phyloP scores from a whole-genome alignment of 169 alveolate genomes.

The Eimeria falciformis region DNA sequence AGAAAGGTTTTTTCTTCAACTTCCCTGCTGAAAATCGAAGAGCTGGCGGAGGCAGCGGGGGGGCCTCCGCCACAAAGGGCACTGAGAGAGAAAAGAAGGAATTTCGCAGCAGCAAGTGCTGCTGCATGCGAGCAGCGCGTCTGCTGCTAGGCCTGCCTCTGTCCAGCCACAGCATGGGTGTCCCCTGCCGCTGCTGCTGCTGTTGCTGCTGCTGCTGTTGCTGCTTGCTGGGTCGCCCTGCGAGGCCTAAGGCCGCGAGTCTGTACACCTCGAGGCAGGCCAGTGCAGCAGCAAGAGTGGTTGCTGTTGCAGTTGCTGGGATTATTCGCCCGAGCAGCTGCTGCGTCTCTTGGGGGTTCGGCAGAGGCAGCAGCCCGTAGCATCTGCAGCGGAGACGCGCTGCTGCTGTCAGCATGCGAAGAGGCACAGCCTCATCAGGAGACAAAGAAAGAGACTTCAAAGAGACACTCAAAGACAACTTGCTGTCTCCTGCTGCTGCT shows the following conservation, averaged over 20 bases:
- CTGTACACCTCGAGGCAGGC: constrained; percentile 75
- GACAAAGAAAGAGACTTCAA: constrained; percentile 5
- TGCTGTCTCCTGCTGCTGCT: neutral
- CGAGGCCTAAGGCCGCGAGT: constrained; percentile 48
- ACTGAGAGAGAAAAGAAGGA: constrained; percentile 68
- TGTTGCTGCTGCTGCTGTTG: constrained; percentile 39
- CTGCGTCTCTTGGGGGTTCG: constrained; percentile 65
- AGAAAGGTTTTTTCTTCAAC: constrained; percentile 35
- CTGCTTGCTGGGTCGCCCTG: neutral
- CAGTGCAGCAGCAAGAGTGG: constrained; percentile 76
- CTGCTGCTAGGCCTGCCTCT: constrained; percentile 26
- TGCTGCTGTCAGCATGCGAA: constrained; percentile 61
- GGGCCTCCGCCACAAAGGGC: constrained; percentile 69
- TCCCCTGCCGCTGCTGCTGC: neutral
- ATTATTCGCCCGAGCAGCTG: constrained; percentile 75
- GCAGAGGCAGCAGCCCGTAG: constrained; percentile 56
- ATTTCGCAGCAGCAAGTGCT: constrained; percentile 45
- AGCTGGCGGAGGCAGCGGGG: constrained; percentile 73
- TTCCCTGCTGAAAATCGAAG: constrained; percentile 31
- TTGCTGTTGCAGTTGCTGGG: constrained; percentile 78
- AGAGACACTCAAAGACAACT: neutral
- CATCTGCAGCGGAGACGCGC: constrained; percentile 76
- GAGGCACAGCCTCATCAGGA: constrained; percentile 55
- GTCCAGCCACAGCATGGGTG: constrained; percentile 49
- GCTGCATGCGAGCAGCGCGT: constrained; percentile 1